These are phyloP conservation scores for Macrocystidia cucumis DNA, from an alignment of 1,284 basidiomycete genomes.

Conservation along the genomic window DNA sequence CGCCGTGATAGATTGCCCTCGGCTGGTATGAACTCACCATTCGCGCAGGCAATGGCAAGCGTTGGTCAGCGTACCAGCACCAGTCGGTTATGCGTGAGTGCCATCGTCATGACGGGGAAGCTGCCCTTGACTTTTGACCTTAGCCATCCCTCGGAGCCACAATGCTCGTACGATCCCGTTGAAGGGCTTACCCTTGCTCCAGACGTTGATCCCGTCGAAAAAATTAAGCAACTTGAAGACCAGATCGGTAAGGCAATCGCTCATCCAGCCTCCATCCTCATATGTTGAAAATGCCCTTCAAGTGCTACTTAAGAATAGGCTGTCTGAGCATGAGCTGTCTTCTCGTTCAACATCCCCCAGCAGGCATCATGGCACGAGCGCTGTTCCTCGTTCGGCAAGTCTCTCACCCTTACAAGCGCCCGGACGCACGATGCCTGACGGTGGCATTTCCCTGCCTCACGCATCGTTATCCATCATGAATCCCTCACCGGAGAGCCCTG, in stretches of 20 bases:
- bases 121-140: constrained; percentile 3
- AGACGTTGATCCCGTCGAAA: constrained; percentile 67
- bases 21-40: neutral
- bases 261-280: constrained; percentile 6
- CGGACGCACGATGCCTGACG: constrained; percentile 18
- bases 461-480: constrained; percentile 37
- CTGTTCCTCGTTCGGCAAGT: constrained; percentile 9
- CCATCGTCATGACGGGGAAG: constrained; percentile 5
- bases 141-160: constrained; percentile 74
- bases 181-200: constrained; percentile 70
- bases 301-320: constrained; percentile 59
- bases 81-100: constrained; percentile 69
- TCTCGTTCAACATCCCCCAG: constrained; percentile 35
- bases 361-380: constrained; percentile 15
- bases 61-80: constrained; percentile 70
- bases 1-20: constrained; percentile 4
- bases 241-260: constrained; percentile 51
- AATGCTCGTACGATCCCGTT: constrained; percentile 77
- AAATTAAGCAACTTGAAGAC: constrained; percentile 68
- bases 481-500: constrained; percentile 28
- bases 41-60: constrained; percentile 61
- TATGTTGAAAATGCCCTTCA: constrained; percentile 4
- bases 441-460: constrained; percentile 37
- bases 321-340: constrained; percentile 42
- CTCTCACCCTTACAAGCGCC: constrained; percentile 9